Evolutionary conservation across 148 eudicot species (phyloP).

Genomic region (Camellia lanceoleosa): DNA sequence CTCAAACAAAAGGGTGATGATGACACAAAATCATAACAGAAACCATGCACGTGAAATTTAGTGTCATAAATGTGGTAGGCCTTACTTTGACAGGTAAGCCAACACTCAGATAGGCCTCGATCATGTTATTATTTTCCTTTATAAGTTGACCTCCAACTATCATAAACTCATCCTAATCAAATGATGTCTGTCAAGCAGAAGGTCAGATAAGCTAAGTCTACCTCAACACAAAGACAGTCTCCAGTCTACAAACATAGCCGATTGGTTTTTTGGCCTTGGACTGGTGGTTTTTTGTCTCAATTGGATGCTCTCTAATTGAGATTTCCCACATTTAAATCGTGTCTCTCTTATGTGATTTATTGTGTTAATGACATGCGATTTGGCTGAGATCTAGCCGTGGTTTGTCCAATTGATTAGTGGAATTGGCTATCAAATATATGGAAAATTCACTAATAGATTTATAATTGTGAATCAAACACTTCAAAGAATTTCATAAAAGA

Average conservation of each 20-base stretch:
- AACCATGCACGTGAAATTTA: constrained; percentile 1
- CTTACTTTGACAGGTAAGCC: background rate
- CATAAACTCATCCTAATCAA: background rate
- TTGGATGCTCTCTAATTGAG: too few relatives aligned
- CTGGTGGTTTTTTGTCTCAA: too few relatives aligned
- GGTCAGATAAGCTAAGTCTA: constrained; percentile 1
- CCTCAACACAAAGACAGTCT: background rate
- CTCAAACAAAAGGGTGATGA: background rate
- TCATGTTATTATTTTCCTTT: too few relatives aligned
- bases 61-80: background rate
- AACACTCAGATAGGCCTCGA: background rate
- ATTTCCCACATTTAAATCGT: too few relatives aligned
- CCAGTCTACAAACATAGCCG: background rate
- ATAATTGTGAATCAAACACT: too few relatives aligned
- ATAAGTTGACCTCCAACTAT: background rate
- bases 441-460: too few relatives aligned
- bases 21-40: background rate
- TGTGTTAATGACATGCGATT: too few relatives aligned
- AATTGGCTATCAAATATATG: too few relatives aligned
- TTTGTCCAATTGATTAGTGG: too few relatives aligned
- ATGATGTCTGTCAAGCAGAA: background rate
- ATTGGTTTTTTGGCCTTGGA: too few relatives aligned
- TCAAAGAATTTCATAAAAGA: background rate
- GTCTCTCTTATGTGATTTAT: too few relatives aligned
- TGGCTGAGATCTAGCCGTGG: too few relatives aligned